Percentiles rank a stretch among this genome's conserved stretches.
Conservation (phyloP, 2,329 filamentous ascomycete species). For the Diaporthe humulicola region DNA sequence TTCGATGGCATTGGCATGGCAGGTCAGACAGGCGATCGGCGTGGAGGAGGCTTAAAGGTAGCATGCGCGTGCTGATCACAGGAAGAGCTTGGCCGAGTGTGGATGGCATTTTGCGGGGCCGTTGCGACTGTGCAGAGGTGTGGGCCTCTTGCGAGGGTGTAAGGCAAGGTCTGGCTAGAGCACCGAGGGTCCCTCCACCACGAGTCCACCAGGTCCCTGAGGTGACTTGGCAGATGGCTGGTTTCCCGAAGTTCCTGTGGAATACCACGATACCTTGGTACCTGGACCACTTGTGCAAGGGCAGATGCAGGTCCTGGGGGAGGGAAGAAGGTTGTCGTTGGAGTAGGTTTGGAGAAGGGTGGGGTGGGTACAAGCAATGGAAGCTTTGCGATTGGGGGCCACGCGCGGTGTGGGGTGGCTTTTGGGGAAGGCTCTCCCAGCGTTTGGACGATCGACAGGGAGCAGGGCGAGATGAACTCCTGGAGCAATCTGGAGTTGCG, state of each 20-base stretch:
- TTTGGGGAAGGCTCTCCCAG: neutral
- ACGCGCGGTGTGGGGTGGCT: neutral
- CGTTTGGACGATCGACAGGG: conserved; percentile 25
- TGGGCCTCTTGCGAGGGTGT: neutral
- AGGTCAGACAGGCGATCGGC: conserved; percentile 23
- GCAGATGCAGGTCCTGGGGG: conserved; percentile 19
- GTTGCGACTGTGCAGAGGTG: conserved; percentile 24
- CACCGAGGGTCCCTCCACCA: conserved; percentile 23
- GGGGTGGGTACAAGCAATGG: neutral
- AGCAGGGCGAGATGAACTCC: conserved; percentile 19
- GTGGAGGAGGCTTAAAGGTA: conserved; percentile 28
- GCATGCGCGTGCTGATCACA: conserved; percentile 30
- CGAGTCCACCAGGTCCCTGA: neutral
- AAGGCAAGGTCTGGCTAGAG: conserved; percentile 11
- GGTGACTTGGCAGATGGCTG: conserved; percentile 2
- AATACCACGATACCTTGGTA: conserved; percentile 24
- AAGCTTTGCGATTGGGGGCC: conserved; percentile 26
- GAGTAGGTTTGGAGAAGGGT: neutral
- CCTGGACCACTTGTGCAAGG: neutral
- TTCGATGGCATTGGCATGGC: conserved; percentile 9
- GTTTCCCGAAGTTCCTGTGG: conserved; percentile 23
- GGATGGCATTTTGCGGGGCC: conserved; percentile 18
- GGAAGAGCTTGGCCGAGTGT: conserved; percentile 6
- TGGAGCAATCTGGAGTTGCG: conserved; percentile 39
- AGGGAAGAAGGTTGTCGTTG: neutral